These are phyloP conservation scores for Yamadazyma olivae DNA, from an alignment of 805 yeast genomes.

Conservation along the genomic window DNA sequence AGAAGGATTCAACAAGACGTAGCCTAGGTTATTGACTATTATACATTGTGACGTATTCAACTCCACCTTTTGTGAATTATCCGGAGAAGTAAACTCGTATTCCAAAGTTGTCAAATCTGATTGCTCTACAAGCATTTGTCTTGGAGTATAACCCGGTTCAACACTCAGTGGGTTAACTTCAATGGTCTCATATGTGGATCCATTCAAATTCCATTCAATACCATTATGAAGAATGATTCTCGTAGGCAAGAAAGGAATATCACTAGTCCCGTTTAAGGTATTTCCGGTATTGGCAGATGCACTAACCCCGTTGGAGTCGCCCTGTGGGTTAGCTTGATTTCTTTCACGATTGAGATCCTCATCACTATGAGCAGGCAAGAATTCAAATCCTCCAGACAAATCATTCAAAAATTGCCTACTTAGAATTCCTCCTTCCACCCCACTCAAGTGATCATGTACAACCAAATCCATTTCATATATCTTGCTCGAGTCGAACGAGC, in stretches of 20 bases:
- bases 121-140: constrained; percentile 25
- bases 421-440: constrained; percentile 21
- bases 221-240: constrained; percentile 19
- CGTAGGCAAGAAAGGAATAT: constrained; percentile 17
- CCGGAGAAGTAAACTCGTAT: constrained; percentile 20
- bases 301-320: background rate
- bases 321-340: background rate
- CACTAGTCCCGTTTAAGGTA: background rate
- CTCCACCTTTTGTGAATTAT: constrained; percentile 9
- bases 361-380: constrained; percentile 14
- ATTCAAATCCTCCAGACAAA: constrained; percentile 18
- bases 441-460: constrained; percentile 15
- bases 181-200: constrained; percentile 23
- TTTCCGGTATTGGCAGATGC: background rate
- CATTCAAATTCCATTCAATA: constrained; percentile 21
- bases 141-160: constrained; percentile 2
- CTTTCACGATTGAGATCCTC: constrained; percentile 3
- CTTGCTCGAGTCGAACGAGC: no score
- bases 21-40: constrained; percentile 36
- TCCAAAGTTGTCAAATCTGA: constrained; percentile 19
- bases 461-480: constrained; percentile 11
- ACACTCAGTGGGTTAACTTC: constrained; percentile 6
- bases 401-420: constrained; percentile 25
- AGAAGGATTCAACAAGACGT: constrained; percentile 34
- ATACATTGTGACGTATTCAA: constrained; percentile 43